These are phyloP conservation scores for Aspergillus chevalieri DNA, from an alignment of 2,329 filamentous ascomycete species.

Conservation along the genomic window DNA sequence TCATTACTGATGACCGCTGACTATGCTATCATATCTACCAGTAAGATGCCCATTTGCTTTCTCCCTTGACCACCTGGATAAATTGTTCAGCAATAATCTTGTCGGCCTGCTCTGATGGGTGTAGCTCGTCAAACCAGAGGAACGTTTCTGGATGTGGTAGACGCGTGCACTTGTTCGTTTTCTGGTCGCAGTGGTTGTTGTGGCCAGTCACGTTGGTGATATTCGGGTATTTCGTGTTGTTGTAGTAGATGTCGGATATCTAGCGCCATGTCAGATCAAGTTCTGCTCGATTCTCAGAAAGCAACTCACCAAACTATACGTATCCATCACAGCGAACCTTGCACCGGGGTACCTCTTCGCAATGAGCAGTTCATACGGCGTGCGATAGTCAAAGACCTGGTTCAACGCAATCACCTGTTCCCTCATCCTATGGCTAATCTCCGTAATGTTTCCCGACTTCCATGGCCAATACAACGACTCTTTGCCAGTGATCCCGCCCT, in stretches of 20 bases:
- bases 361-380: constrained; percentile 42
- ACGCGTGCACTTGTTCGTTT: constrained; percentile 37
- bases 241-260: constrained; percentile 58
- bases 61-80: constrained; percentile 48
- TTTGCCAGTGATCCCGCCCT: constrained; percentile 39
- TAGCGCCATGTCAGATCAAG: constrained; percentile 16
- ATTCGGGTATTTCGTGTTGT: constrained; percentile 54
- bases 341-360: constrained; percentile 47
- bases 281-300: neutral
- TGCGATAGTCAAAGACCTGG: constrained; percentile 47
- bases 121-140: constrained; percentile 68
- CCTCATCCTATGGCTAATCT: constrained; percentile 47
- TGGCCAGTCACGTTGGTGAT: constrained; percentile 54
- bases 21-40: constrained; percentile 9
- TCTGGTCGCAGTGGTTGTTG: constrained; percentile 49
- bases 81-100: constrained; percentile 53
- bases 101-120: constrained; percentile 62
- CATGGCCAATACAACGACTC: constrained; percentile 40
- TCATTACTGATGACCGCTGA: too few species aligned
- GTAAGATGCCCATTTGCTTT: constrained; percentile 24
- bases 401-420: constrained; percentile 48
- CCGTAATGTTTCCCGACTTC: constrained; percentile 46
- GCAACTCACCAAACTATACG: constrained; percentile 50
- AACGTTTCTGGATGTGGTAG: constrained; percentile 52
- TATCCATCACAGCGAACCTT: constrained; percentile 61